Percentiles rank a stretch among this genome's conserved stretches.
Evolutionary conservation across 169 alveolate species (phyloP).

Genomic region (Neospora caninum): DNA sequence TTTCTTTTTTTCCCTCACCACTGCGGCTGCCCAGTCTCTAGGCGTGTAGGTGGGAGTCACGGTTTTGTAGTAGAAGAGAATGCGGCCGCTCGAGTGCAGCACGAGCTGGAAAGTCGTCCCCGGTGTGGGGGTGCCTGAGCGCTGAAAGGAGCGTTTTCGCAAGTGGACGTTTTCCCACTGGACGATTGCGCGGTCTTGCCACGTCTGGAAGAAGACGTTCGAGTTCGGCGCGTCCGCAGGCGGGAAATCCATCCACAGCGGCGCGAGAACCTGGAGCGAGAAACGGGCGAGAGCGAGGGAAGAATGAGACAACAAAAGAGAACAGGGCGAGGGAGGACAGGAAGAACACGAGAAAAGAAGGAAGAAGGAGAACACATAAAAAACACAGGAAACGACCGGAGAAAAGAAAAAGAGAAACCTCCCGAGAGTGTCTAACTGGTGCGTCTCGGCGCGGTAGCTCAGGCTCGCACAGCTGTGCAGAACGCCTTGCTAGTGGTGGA

Average conservation of each 20-base stretch:
- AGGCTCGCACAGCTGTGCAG: no score
- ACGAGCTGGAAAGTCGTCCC: constrained; percentile 19
- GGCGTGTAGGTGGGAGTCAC: constrained; percentile 19
- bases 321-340: no score
- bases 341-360: no score
- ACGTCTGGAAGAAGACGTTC: neutral
- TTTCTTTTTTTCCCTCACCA: neutral
- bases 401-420: no score
- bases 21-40: neutral
- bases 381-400: no score
- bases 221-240: neutral
- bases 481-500: no score
- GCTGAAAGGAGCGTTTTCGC: neutral
- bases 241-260: constrained; percentile 23
- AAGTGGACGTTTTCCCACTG: constrained; percentile 21
- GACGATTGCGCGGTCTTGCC: constrained; percentile 16
- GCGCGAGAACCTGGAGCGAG: neutral
- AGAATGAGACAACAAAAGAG: no score
- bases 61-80: constrained; percentile 34
- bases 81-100: constrained; percentile 21
- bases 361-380: neutral
- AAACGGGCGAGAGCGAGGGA: neutral
- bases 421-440: no score
- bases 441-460: no score
- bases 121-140: neutral